These are phyloP conservation scores for Collybia mongolica DNA, from an alignment of 768 basidiomycete genomes.

Conservation along the genomic window DNA sequence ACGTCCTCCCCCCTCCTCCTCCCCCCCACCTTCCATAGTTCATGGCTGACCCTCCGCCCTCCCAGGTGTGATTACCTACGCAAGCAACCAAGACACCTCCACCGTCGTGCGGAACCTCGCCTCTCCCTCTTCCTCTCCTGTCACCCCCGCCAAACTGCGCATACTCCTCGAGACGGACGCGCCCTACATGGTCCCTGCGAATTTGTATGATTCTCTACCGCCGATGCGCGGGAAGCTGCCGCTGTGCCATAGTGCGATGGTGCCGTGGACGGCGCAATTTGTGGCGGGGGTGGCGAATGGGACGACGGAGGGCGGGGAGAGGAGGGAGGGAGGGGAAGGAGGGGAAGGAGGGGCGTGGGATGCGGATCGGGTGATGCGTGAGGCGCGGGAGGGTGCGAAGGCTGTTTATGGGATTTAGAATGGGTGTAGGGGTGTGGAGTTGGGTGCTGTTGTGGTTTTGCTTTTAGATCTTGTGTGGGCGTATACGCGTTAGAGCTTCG, in stretches of 20 bases:
- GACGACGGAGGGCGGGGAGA: constrained; percentile 62
- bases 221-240: constrained; percentile 60
- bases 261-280: constrained; percentile 84
- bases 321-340: constrained; percentile 53
- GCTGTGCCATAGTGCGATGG: constrained; percentile 75
- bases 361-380: constrained; percentile 54
- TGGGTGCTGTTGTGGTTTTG: too few relatives aligned
- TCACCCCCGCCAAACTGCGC: constrained; percentile 27
- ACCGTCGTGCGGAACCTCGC: constrained; percentile 59
- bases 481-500: too few relatives aligned
- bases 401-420: constrained; percentile 48
- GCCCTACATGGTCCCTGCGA: constrained; percentile 83
- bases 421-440: too few relatives aligned
- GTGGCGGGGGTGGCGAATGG: constrained; percentile 62
- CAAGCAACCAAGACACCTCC: constrained; percentile 72
- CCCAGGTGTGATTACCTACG: constrained; percentile 76
- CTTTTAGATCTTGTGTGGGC: too few relatives aligned
- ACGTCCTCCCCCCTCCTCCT: constrained; percentile 3
- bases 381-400: constrained; percentile 63
- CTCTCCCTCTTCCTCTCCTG: not conserved
- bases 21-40: not conserved
- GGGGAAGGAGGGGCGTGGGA: constrained; percentile 41
- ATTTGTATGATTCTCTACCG: constrained; percentile 60
- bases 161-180: constrained; percentile 84
- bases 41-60: not conserved